phyloP scores from a whole-genome alignment of 2,329 filamentous ascomycete species.

The Davidsoniella neocaledoniae region DNA sequence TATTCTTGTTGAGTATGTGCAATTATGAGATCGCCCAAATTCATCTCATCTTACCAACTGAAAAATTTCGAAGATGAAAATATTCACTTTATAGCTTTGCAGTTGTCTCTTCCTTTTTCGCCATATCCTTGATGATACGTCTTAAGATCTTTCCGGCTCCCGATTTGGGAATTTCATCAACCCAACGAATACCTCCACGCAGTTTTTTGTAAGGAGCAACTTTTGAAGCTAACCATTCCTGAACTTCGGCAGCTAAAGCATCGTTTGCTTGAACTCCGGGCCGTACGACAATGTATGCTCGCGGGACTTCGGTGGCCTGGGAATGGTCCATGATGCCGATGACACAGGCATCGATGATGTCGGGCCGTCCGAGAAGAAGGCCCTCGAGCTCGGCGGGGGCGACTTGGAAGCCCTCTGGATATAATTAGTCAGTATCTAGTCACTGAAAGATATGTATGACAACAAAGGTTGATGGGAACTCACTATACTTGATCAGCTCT shows the following conservation, averaged over 20 bases:
- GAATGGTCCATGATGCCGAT: constrained; percentile 41
- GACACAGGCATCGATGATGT: constrained; percentile 44
- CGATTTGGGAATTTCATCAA: constrained; percentile 55
- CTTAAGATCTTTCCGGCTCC: constrained; percentile 34
- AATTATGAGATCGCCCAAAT: neutral
- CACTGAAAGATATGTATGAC: neutral
- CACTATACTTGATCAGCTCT: constrained; percentile 41
- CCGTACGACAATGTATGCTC: constrained; percentile 26
- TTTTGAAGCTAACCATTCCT: constrained; percentile 30
- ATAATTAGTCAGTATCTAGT: constrained; percentile 22
- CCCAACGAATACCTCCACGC: constrained; percentile 52
- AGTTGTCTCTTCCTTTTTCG: constrained; percentile 15
- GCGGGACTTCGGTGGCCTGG: constrained; percentile 50
- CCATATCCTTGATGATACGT: constrained; percentile 31
- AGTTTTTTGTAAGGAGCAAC: constrained; percentile 52
- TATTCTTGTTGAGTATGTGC: neutral
- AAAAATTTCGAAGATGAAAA: neutral
- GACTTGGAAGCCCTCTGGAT: constrained; percentile 47
- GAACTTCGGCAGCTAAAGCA: constrained; percentile 20
- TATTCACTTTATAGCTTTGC: constrained; percentile 22
- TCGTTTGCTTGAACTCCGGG: constrained; percentile 22
- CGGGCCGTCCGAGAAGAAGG: constrained; percentile 26
- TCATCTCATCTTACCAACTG: neutral
- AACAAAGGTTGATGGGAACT: constrained; percentile 16
- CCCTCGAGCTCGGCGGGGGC: constrained; percentile 49